Evolutionary conservation across 257 asterid species (phyloP), one percentile per base, ranked within the genome.

Genomic region (Perilla frutescens): DNA sequence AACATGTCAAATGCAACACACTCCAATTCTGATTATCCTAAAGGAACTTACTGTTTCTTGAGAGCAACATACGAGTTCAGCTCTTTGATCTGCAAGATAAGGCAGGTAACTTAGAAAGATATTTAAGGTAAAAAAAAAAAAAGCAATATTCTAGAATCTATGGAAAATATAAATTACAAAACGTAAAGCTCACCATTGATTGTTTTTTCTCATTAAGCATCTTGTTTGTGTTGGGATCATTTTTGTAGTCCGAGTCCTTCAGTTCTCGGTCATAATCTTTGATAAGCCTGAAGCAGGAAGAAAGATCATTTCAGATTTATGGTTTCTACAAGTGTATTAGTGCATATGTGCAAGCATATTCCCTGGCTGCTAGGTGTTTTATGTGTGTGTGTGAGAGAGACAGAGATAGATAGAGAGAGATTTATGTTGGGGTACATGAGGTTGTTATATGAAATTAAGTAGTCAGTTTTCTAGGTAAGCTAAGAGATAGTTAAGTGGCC

Each of bases 51-150:
- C 98, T 87, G 91, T 76, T 95, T 95, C 79, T 90, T 95, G 84
- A 92, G 87, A 75, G 99, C 98, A 56, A 95, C 99, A 77, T 90
- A 95, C 4, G 99, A 95, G 73, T 95, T 95, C 84, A 95, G 81
- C 78, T 92, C 98, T 89, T 95, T 95, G 77, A 95, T 87, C 99
- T 95, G 96, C 87, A 87, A 4, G 80, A 63, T 62, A 82, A 76
- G 68, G 63, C 40, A 81, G 60, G 74, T 48, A 79, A 58, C 29
- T 44, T 82, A 20, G 66, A 73, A 76, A 72, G 74, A 59, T 62
- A 44, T 29, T 34, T 32, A 61, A 36, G 29, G 50, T 14, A 20
- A 55, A 62, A 48, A 34, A 55, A 62, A 48, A 34, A 54, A 45
- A 6, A 14, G 47, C 6, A n/a, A 3, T 20, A 43, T 29, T 47